A percentile compares a stretch with the other conserved stretches of the same genome.
phyloP scores from a whole-genome alignment of 1,139 yeast genomes.

The Tardiomyces blankii region DNA sequence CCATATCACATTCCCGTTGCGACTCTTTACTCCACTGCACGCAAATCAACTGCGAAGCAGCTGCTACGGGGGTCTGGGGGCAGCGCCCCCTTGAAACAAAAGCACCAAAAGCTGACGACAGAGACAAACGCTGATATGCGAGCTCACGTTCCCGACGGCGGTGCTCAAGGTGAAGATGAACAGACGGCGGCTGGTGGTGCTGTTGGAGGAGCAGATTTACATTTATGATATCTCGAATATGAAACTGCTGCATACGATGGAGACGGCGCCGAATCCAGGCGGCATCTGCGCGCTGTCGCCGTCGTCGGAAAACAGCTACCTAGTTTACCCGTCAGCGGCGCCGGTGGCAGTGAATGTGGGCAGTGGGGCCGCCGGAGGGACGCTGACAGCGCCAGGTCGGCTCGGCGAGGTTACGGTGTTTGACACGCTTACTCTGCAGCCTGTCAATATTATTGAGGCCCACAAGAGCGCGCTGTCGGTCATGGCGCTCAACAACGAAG shows the following conservation, averaged over 20 bases:
- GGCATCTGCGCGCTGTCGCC: constrained; percentile 55
- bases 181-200: constrained; percentile 59
- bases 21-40: too few relatives aligned
- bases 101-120: constrained; percentile 5
- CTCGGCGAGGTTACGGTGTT: constrained; percentile 87
- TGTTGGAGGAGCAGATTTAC: constrained; percentile 76
- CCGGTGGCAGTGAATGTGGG: constrained; percentile 11
- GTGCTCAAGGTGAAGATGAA: constrained; percentile 72
- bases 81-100: not conserved
- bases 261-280: constrained; percentile 56
- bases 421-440: constrained; percentile 67
- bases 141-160: constrained; percentile 78
- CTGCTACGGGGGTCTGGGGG: too few relatives aligned
- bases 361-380: constrained; percentile 4
- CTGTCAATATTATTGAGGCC: constrained; percentile 84
- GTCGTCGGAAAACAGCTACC: constrained; percentile 47
- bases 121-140: constrained; percentile 59
- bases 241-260: constrained; percentile 82
- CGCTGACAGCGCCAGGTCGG: constrained; percentile 20
- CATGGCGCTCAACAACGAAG: constrained; percentile 67
- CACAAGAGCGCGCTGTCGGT: constrained; percentile 82
- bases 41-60: too few relatives aligned
- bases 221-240: constrained; percentile 81
- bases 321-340: constrained; percentile 82
- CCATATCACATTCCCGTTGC: too few relatives aligned